Base-by-base conservation (phyloP, 2,329 filamentous ascomycete species). In the Aotearoamyces nothofagi region DNA sequence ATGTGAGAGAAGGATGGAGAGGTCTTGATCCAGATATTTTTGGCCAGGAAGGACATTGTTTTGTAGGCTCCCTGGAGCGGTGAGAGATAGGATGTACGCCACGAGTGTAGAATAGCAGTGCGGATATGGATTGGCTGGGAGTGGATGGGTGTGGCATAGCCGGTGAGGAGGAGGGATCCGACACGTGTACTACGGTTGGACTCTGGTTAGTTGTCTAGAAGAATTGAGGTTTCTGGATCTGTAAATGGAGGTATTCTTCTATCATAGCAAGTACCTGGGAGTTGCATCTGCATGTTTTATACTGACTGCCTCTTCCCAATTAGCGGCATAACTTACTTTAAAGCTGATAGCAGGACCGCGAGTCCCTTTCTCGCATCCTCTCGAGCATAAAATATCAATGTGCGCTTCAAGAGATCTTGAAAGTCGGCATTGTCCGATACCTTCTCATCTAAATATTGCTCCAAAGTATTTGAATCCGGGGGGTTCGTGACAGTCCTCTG, bases 81-180 rank as follows among this genome's bases (percentile, higher is more conserved):
- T 8, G 59, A 56, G 6, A 77, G 47, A 33, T 66, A 61, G 1
- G 74, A 68, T 2, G 47, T 57, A n/a, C 54, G 46, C 79, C 79
- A 84, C 17, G 56, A 51, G 29, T 66, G 58, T 22, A 84, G 39
- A 27, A 83, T 69, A 16, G 60, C 54, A 44, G 78, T 64, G 20
- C 78, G 68, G 11, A 69, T 54, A 17, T 62, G 50, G 12, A 71
- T 40, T 1, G 77, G 64, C 38, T 80, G 76, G 29, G 67, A 53
- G 30, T 69, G 59, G 25, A 82, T 50, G 2, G 75, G 69, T 0
- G 62, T 67, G 38, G 65, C 59, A 45, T 72, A 67, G n/a, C 78
- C 76, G 0, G 78, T 83, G 26, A 81, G 56, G 5, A 78, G 47
- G 11, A 78, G 51, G 15, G 71, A 69, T 15, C 77, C 77, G 3